Base-by-base conservation (phyloP, 768 basidiomycete species). In the Tephrocybe sp. region DNA sequence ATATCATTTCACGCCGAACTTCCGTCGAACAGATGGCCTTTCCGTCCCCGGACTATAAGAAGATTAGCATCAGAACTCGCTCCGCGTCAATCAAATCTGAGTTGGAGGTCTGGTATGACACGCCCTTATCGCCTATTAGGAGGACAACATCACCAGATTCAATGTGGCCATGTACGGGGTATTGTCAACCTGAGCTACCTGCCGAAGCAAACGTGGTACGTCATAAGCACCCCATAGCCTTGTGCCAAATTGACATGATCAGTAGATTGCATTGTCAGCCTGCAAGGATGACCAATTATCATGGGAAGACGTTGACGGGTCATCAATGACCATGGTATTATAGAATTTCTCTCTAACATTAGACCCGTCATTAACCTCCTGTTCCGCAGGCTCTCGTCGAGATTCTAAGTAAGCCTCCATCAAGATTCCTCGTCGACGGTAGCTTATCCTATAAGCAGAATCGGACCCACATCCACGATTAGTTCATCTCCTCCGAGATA, bases 271-370 rank as follows among this genome's bases (percentile, higher is more conserved):
- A 8, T 40, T 75, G 32, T 65, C 69, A 0, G 69, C 72, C 0
- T 66, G 69, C 9, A 68, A 68, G 45, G 73, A 75, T 49, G 60
- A 63, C 17, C 72, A 75, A 51, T 45, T 62, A 23, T 62, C 72
- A 12, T 73, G 72, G 72, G 69, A 73, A 31, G 67, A 65, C 44
- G 48, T 40, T 0, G 58, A 68, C 41, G 73, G 73, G 1, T 53
- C 57, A 0, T 72, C 72, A 0, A 72, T 75, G 72, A 72, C 73
- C 0, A 60, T 66, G 56, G 67, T 68, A 51, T 32, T 61, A 26
- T 54, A 53, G 10, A 32, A 6, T 2, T 1, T 34, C 33, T 17
- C 22, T 30, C 22, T 40, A 16, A 32, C 12, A 8, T 30, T 10
- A 43, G 20, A 4, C 23, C 51, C 0, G 32, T 0, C 10, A 31